Conservation (phyloP, 495 filamentous ascomycete genomes). For the Penicillium verhagenii region DNA sequence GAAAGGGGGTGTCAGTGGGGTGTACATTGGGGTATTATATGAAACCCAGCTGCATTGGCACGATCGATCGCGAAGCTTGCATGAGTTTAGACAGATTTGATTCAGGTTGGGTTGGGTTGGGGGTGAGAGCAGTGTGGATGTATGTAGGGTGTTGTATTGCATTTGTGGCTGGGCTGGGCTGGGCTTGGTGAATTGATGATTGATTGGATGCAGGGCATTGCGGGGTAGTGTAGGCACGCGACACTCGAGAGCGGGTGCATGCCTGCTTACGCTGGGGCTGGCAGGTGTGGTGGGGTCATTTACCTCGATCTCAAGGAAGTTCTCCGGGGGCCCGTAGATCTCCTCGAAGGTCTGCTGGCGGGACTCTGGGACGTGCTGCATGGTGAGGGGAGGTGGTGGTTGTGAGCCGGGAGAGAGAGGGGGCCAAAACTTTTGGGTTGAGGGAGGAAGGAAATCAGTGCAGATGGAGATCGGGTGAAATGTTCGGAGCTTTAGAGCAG, state of each 20-base stretch:
- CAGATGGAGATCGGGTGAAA: background rate
- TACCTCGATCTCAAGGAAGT: constrained; percentile 98
- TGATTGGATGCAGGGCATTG: too few relatives aligned
- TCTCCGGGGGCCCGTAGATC: constrained; percentile 98
- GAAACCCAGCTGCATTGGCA: too few relatives aligned
- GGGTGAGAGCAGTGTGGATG: background rate
- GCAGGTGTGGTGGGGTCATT: constrained; percentile 7
- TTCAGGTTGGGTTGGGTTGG: background rate
- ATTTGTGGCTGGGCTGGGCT: too few relatives aligned
- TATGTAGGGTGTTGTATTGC: background rate
- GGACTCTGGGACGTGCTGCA: constrained; percentile 81
- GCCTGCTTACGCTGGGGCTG: background rate
- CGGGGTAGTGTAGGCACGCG: constrained; percentile 12
- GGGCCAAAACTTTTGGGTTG: background rate
- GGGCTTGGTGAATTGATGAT: too few relatives aligned
- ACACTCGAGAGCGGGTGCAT: background rate
- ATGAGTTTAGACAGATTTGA: too few relatives aligned
- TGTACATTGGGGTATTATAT: too few relatives aligned
- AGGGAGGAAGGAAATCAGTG: background rate
- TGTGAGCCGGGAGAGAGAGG: background rate
- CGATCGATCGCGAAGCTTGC: too few relatives aligned
- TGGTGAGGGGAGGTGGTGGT: too few relatives aligned
- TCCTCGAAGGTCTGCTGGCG: constrained; percentile 96
- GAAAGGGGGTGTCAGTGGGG: background rate
- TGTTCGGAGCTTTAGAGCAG: background rate